These are phyloP conservation scores for Fusarium aywerte DNA, from an alignment of 2,329 filamentous ascomycete species.

Conservation along the genomic window DNA sequence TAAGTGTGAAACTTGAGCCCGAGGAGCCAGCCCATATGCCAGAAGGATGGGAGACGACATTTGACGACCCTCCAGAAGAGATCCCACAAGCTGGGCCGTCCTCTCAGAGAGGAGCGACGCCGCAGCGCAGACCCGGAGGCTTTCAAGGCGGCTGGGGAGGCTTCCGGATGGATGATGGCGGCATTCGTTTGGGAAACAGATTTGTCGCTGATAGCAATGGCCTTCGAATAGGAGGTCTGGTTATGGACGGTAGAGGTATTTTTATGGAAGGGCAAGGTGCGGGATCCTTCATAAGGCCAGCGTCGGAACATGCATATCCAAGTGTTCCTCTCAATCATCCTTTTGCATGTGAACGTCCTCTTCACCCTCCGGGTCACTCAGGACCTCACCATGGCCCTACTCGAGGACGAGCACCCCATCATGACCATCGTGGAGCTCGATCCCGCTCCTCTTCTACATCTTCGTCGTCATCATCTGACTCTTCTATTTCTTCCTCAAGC, in stretches of 20 bases:
- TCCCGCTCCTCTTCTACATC: conserved; percentile 53
- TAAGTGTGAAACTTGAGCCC: conserved; percentile 54
- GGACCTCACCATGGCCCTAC: conserved; percentile 9
- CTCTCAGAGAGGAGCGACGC: conserved; percentile 17
- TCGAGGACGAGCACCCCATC: conserved; percentile 24
- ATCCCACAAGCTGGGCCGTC: conserved; percentile 21
- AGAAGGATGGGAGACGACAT: conserved; percentile 40
- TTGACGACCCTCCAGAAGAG: conserved; percentile 34
- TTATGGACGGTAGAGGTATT: conserved; percentile 56
- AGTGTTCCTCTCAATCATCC: no score
- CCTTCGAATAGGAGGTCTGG: conserved; percentile 58
- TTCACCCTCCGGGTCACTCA: conserved; percentile 1
- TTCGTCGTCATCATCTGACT: conserved; percentile 49
- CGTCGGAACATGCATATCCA: background rate
- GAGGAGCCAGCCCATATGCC: conserved; percentile 41
- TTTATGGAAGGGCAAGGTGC: conserved; percentile 33
- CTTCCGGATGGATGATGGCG: conserved; percentile 57
- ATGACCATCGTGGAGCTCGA: conserved; percentile 24
- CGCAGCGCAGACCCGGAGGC: conserved; percentile 19
- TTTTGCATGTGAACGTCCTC: background rate
- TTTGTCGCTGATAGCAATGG: conserved; percentile 59
- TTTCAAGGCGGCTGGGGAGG: conserved; percentile 44
- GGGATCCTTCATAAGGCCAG: background rate
- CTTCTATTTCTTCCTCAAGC: conserved; percentile 43
- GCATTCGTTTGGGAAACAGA: conserved; percentile 56